Conservation (phyloP, 106 monocot genomes). For the Cymbidium sinense region DNA sequence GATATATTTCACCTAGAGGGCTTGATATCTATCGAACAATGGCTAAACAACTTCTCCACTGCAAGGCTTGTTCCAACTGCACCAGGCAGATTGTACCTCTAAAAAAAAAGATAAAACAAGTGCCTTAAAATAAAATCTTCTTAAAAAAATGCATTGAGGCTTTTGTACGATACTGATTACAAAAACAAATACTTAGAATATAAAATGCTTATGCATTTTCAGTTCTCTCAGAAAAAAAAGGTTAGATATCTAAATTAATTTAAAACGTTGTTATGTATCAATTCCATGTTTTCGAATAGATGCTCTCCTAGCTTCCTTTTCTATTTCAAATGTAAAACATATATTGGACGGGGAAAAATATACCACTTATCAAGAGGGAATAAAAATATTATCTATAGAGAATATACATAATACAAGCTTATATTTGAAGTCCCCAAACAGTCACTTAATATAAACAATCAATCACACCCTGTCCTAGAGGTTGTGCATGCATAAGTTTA, state of each 20-base stretch:
- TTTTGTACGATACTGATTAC: neutral
- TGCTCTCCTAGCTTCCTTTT: neutral
- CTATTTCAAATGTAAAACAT: neutral
- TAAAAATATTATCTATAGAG: neutral
- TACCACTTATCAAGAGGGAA: neutral
- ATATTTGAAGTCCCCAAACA: neutral
- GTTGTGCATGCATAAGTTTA: too few relatives aligned
- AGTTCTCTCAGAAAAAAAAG: neutral
- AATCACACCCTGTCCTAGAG: neutral
- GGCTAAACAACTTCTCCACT: slow-evolving; percentile 77
- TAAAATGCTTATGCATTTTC: neutral
- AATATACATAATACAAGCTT: neutral
- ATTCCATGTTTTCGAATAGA: neutral
- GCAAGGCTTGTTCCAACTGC: slow-evolving; percentile 91
- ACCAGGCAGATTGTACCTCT: slow-evolving; percentile 74
- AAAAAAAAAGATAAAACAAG: neutral
- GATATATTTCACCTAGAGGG: slow-evolving; percentile 40
- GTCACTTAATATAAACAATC: neutral
- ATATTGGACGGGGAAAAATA: neutral
- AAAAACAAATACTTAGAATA: neutral
- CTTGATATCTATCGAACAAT: slow-evolving; percentile 54
- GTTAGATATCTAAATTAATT: neutral
- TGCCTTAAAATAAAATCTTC: neutral
- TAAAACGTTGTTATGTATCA: neutral
- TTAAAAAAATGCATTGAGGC: neutral